These are phyloP conservation scores for Lepiota subincarnata DNA, from an alignment of 768 basidiomycete genomes.

Conservation along the genomic window DNA sequence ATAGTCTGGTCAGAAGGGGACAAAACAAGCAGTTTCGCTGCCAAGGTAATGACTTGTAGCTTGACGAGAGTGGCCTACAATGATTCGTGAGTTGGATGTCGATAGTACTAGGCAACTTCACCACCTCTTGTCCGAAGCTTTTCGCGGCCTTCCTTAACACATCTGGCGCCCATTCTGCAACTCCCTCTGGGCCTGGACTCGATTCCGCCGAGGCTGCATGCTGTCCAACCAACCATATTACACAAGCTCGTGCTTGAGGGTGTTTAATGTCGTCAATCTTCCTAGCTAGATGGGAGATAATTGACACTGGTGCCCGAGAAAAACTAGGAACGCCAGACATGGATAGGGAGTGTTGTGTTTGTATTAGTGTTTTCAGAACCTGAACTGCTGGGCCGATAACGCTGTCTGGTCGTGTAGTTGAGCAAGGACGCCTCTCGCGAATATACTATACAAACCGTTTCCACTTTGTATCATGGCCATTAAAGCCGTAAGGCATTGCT, in stretches of 20 bases:
- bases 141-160: conserved; percentile 78
- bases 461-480: conserved; percentile 76
- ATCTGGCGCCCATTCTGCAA: conserved; percentile 85
- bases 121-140: conserved; percentile 68
- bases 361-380: conserved; percentile 81
- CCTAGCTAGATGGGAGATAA: conserved; percentile 77
- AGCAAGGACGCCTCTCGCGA: background rate
- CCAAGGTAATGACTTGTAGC: conserved; percentile 80
- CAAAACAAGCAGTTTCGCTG: conserved; percentile 77
- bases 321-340: conserved; percentile 21
- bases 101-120: conserved; percentile 11
- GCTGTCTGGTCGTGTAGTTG: conserved; percentile 42
- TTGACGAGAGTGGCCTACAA: conserved; percentile 63
- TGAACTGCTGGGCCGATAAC: conserved; percentile 79
- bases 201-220: conserved; percentile 50
- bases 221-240: conserved; percentile 92
- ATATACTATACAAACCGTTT: conserved; percentile 47
- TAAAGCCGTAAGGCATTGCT: conserved; percentile 71
- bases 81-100: conserved; percentile 4
- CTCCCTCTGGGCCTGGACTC: conserved; percentile 42
- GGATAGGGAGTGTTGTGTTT: conserved; percentile 48
- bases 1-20: conserved; percentile 50
- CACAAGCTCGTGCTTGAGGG: conserved; percentile 77
- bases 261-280: conserved; percentile 78
- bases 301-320: conserved; percentile 46